These are phyloP conservation scores for Haberlea rhodopensis DNA, from an alignment of 257 asterid species.

Conservation along the genomic window DNA sequence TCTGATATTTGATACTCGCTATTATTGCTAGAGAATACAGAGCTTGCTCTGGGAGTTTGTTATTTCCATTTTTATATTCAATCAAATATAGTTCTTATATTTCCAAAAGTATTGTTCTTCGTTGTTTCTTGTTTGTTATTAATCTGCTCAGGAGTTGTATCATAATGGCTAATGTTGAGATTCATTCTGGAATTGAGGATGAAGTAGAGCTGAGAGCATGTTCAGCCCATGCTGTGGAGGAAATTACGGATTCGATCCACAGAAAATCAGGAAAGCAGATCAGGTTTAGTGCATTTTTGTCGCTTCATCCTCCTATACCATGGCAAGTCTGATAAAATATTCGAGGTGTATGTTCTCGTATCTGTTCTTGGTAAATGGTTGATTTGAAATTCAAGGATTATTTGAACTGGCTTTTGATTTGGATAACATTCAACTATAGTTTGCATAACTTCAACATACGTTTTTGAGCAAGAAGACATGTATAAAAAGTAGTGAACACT, in stretches of 20 bases:
- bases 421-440: background rate
- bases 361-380: slow-evolving; percentile 1
- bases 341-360: background rate
- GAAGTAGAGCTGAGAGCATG: slow-evolving; percentile 97
- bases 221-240: slow-evolving; percentile 87
- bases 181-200: slow-evolving; percentile 88
- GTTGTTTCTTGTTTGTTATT: too few relatives aligned
- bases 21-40: too few relatives aligned
- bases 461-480: slow-evolving; percentile 2
- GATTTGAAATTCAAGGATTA: background rate
- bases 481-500: background rate
- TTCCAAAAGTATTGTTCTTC: too few relatives aligned
- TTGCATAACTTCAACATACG: slow-evolving; percentile 2
- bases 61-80: too few relatives aligned
- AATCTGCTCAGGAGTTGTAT: too few relatives aligned
- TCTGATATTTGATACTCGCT: too few relatives aligned
- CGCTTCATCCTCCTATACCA: background rate
- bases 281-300: slow-evolving; percentile 17
- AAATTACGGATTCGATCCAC: slow-evolving; percentile 64
- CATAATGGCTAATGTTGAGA: slow-evolving; percentile 39
- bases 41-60: too few relatives aligned
- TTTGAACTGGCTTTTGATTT: slow-evolving; percentile 2
- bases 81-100: too few relatives aligned
- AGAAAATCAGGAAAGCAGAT: slow-evolving; percentile 80
- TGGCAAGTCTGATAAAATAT: slow-evolving; percentile 1